Base-by-base conservation (phyloP, 768 basidiomycete species). In the Xanthoconium stramineum region DNA sequence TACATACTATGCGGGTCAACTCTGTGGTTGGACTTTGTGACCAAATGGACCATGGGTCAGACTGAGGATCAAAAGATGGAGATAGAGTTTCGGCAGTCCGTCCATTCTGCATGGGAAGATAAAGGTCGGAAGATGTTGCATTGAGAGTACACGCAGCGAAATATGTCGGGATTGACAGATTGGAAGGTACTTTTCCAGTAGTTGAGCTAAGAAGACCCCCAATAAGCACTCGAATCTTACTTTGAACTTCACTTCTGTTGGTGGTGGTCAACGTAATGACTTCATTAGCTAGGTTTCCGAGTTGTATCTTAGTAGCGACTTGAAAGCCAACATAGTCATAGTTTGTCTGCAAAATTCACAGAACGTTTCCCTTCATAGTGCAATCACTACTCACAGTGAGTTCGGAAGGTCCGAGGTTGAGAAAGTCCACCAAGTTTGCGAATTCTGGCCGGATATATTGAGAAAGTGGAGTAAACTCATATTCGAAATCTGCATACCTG, bases 131-230 rank as follows among this genome's bases (percentile, higher is more conserved):
- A 47, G 19, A 15, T 48, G 35, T 36, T 20, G 47, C 47, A 48
- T 37, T 28, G 30, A 46, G 24, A n/a, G 50, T 50, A 7, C 60
- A 61, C 47, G 47, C 57, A 12, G 50, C 47, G 50, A 37, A 61
- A 39, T 56, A 60, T 5, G 43, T 13, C 17, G 39, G 43, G 29
- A 19, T 19, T 33, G 51, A 47, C 9, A 54, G 6, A 42, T 42
- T 50, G 19, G 13, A 20, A 48, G 17, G 46, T 33, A 47, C 46
- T 47, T 47, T 19, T 17, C 44, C 44, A 46, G 11, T 46, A 17
- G 46, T 45, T 33, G n/a, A 32, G 32, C 8, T 2, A 4, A 8
- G 17, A 11, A 37, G 20, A 28, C 12, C 13, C 12, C 2, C 5
- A 14, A 45, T 32, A 6, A 19, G 10, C 4, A 32, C 4, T 28